These are phyloP conservation scores for Colletotrichum tropicale DNA, from an alignment of 2,329 filamentous ascomycete genomes.

Conservation along the genomic window DNA sequence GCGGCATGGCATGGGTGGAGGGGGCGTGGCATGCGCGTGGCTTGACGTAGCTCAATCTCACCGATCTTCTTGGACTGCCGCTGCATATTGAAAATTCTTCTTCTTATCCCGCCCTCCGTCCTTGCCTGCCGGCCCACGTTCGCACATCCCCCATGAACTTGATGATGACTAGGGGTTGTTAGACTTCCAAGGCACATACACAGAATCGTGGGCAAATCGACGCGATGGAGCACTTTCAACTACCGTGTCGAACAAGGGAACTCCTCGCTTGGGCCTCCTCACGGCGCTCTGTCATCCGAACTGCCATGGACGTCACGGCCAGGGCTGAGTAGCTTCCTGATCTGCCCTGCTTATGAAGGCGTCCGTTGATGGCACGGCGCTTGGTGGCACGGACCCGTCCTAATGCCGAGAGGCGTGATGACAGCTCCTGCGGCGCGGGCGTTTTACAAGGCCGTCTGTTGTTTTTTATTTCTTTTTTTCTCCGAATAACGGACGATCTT, in stretches of 20 bases:
- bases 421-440: background rate
- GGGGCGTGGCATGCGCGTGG: background rate
- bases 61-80: background rate
- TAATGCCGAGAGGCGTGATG: background rate
- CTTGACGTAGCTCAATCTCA: background rate
- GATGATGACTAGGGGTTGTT: background rate
- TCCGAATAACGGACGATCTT: background rate
- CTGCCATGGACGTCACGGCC: background rate
- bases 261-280: background rate
- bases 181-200: background rate
- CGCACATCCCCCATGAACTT: background rate
- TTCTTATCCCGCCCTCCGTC: background rate
- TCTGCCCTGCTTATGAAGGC: background rate
- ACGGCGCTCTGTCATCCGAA: background rate
- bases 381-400: background rate
- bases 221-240: background rate
- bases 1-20: background rate
- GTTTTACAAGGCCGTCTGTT: background rate
- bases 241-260: background rate
- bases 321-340: background rate
- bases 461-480: background rate
- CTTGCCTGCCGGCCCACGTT: background rate
- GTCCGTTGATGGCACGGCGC: background rate
- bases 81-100: background rate
- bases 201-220: background rate